Base-by-base conservation (phyloP, 768 basidiomycete genomes). In the Cytidiella melzeri region DNA sequence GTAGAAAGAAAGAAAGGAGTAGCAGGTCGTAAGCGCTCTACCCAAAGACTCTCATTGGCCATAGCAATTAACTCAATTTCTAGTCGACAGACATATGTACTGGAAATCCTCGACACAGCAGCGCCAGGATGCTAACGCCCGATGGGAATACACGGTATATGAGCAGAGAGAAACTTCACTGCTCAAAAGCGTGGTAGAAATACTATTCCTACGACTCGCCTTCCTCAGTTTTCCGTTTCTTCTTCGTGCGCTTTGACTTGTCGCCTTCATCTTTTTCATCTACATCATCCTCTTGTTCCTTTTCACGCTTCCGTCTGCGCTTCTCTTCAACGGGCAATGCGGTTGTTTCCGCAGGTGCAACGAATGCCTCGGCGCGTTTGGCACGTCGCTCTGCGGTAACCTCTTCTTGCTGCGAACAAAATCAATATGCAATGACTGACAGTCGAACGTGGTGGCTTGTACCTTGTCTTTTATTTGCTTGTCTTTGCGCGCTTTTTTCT, bases 351-450 rank as follows among this genome's bases (percentile, higher is more conserved):
- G 69, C 73, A 2, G 96, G 96, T 2, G 93, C 90, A 41, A 93
- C 74, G 48, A 89, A 98, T 0, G 79, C 90, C 65, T 92, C 84
- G 47, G 90, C 89, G 19, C 96, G 84, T 64, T 89, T 83, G 20
- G 81, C 86, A 40, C 75, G 80, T 47, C 84, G 81, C 59, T 83
- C 79, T 20, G 77, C 83, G 4, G 80, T 79, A 10, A 76, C 74
- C 53, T 87, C 86, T 21, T 77, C 74, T 90, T 97, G 93, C 89
- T 94, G 51, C 36, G 9, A 11, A 24, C 26, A 38, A 5, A 43
- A 25, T 19, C 20, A 18, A 10, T 23, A 3, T 34, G 45, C 27
- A 26, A 26, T 12, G 26, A 50, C n/a, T n/a, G 30, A 34, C 30
- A 15, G 30, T 7, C 15, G 15, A 15, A 34, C 15, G 15, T 7